Conservation (phyloP, 768 basidiomycete species). For the Chiua virens region DNA sequence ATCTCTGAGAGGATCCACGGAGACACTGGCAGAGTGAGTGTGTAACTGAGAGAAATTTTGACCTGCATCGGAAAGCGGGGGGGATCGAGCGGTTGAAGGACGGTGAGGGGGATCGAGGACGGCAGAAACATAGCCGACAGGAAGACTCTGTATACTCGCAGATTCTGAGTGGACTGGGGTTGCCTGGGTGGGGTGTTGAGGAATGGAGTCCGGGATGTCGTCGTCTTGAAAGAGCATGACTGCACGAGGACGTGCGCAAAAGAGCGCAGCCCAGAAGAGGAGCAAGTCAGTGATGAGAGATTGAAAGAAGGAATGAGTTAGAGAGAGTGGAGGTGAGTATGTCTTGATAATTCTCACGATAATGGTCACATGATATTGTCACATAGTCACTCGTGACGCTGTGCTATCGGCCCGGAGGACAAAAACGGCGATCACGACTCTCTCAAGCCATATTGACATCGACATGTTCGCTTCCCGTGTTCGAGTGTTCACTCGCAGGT, state of each 20-base stretch:
- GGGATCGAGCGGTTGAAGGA: conserved; percentile 34
- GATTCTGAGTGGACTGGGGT: conserved; percentile 44
- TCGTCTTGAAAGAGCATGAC: conserved; percentile 4
- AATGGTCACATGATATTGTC: conserved; percentile 7
- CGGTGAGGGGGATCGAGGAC: conserved; percentile 33
- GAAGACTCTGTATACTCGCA: conserved; percentile 61
- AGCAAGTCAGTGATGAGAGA: background rate
- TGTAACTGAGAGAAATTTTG: background rate
- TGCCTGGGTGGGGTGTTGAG: conserved; percentile 39
- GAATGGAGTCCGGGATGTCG: background rate
- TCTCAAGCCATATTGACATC: background rate
- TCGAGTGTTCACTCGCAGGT: conserved; percentile 7
- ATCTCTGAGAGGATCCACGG: conserved; percentile 31
- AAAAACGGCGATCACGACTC: too few species aligned
- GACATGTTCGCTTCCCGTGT: conserved; percentile 14
- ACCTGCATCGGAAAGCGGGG: conserved; percentile 8
- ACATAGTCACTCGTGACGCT: background rate
- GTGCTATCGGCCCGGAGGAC: too few species aligned
- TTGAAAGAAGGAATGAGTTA: background rate
- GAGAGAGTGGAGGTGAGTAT: background rate
- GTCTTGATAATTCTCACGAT: conserved; percentile 11
- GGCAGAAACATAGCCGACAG: conserved; percentile 51
- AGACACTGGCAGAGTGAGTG: conserved; percentile 15
- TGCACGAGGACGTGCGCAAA: background rate
- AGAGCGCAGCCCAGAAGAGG: background rate